These are phyloP conservation scores for Leccinum imitatum DNA, from an alignment of 768 basidiomycete genomes.

Conservation along the genomic window DNA sequence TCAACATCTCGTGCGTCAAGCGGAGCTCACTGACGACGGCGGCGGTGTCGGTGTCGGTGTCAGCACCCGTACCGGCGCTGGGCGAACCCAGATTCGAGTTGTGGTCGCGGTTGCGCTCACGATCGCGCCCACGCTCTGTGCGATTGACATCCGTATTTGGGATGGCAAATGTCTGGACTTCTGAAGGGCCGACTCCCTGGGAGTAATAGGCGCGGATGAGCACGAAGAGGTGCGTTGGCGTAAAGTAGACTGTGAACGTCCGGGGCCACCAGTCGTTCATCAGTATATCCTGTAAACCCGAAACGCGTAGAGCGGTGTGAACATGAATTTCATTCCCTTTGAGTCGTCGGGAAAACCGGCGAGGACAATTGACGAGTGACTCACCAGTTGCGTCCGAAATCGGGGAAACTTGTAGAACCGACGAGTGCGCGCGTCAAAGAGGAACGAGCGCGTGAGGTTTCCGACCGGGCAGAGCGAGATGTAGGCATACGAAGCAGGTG, in stretches of 20 bases:
- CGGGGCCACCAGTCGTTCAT: conserved; percentile 15
- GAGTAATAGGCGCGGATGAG: conserved; percentile 11
- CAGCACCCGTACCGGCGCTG: too few species aligned
- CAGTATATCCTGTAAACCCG: conserved; percentile 10
- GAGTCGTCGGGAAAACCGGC: too few species aligned
- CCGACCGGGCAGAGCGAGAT: conserved; percentile 11
- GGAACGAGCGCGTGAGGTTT: conserved; percentile 11
- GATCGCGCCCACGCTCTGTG: too few species aligned
- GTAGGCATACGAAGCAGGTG: conserved; percentile 11
- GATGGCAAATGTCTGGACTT: conserved; percentile 20
- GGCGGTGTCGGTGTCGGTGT: too few species aligned
- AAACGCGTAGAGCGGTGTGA: too few species aligned
- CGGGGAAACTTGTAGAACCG: conserved; percentile 22
- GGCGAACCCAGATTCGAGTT: too few species aligned
- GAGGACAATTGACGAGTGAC: background rate
- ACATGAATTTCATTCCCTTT: too few species aligned
- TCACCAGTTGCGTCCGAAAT: conserved; percentile 13
- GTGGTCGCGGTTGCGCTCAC: too few species aligned
- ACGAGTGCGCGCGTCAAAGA: conserved; percentile 15
- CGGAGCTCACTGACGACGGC: too few species aligned
- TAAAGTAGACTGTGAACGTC: conserved; percentile 13
- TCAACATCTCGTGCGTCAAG: too few species aligned
- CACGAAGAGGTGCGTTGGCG: conserved; percentile 14
- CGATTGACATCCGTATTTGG: too few species aligned
- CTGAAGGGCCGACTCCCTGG: conserved; percentile 7